Conservation (phyloP, 345 rosid genomes). For the Eucalyptus decipiens region DNA sequence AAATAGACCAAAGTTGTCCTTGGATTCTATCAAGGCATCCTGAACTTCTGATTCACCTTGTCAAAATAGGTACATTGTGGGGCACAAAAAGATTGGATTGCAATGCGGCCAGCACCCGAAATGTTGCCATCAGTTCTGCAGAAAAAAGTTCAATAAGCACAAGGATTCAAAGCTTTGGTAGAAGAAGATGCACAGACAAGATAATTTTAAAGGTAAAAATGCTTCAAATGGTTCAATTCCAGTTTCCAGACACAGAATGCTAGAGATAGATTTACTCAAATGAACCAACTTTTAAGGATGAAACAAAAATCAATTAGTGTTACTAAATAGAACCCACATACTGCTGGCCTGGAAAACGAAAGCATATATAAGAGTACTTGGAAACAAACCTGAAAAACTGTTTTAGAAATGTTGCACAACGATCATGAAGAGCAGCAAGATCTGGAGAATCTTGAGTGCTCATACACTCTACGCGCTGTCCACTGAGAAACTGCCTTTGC, state of each 20-base stretch:
- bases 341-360: background rate
- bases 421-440: slow-evolving; percentile 40
- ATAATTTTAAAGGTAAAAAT: background rate
- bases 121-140: slow-evolving; percentile 17
- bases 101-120: slow-evolving; percentile 52
- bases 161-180: background rate
- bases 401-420: slow-evolving; percentile 49
- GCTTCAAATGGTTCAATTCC: background rate
- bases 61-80: slow-evolving; percentile 68
- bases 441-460: slow-evolving; percentile 48
- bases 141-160: background rate
- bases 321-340: background rate
- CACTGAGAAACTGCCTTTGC: slow-evolving; percentile 59
- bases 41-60: slow-evolving; percentile 18
- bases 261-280: background rate
- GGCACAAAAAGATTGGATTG: slow-evolving; percentile 85
- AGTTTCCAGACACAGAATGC: background rate
- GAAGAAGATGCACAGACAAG: background rate
- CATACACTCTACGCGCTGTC: slow-evolving; percentile 56
- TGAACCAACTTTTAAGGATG: background rate
- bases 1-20: background rate
- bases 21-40: background rate
- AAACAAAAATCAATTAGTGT: background rate
- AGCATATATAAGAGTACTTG: background rate
- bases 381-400: slow-evolving; percentile 44